These are phyloP conservation scores for Coemansia sp. DNA, from an alignment of 192 early-diverging fungal genomes.

Conservation along the genomic window DNA sequence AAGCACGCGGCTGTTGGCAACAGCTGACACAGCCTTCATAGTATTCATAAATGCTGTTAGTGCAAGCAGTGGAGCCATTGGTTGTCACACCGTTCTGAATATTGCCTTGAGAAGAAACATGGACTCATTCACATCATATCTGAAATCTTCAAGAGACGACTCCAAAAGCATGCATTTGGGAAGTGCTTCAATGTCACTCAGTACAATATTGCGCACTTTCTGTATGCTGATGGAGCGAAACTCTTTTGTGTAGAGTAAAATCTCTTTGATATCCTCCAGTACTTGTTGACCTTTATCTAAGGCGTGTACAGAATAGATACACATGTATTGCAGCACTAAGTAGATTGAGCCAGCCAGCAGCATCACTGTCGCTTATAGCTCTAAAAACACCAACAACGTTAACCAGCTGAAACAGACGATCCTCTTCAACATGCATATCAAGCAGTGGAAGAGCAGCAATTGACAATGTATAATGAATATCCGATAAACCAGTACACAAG, in stretches of 20 bases:
- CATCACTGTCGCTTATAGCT: background rate
- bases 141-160: no score
- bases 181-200: slow-evolving; percentile 16
- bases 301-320: slow-evolving; percentile 8
- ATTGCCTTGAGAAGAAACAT: no score
- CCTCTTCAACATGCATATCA: background rate
- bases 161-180: no score
- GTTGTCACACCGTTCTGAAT: slow-evolving; percentile 18
- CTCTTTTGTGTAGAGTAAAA: slow-evolving; percentile 16
- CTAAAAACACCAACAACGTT: background rate
- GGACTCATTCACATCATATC: no score
- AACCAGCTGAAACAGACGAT: background rate
- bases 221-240: slow-evolving; percentile 17
- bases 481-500: background rate
- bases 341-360: background rate
- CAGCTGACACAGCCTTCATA: background rate
- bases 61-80: slow-evolving; percentile 24
- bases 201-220: slow-evolving; percentile 14
- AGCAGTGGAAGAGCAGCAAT: background rate
- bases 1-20: slow-evolving; percentile 13
- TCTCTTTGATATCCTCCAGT: background rate
- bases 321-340: background rate
- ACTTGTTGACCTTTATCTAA: slow-evolving; percentile 9
- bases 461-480: background rate
- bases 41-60: slow-evolving; percentile 4